Conservation (phyloP, 2,329 filamentous ascomycete species). For the Botrytis tulipae region DNA sequence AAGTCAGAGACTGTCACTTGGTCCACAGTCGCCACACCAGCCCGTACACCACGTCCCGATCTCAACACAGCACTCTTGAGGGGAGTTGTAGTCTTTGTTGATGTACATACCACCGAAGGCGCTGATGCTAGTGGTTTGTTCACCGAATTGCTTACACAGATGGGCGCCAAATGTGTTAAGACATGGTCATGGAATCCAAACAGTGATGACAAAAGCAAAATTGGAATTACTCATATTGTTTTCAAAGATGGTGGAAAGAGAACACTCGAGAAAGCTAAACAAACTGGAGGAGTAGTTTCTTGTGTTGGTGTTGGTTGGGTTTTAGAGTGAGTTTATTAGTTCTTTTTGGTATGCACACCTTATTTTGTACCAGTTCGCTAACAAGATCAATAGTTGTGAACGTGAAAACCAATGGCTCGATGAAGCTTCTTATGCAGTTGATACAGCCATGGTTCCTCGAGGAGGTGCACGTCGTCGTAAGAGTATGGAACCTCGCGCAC, state of each 20-base stretch:
- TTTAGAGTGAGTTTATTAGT: constrained; percentile 65
- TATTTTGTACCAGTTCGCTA: constrained; percentile 36
- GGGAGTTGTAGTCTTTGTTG: constrained; percentile 76
- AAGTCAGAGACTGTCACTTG: constrained; percentile 49
- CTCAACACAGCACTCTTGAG: constrained; percentile 55
- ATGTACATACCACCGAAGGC: constrained; percentile 80
- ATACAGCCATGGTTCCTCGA: constrained; percentile 64
- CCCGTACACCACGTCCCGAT: constrained; percentile 55
- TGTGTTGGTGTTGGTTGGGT: constrained; percentile 90
- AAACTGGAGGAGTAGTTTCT: constrained; percentile 70
- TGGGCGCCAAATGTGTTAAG: constrained; percentile 78
- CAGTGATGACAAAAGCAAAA: constrained; percentile 45
- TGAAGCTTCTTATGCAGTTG: constrained; percentile 66
- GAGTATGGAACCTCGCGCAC: constrained; percentile 74
- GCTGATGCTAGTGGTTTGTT: constrained; percentile 80
- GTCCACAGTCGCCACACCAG: constrained; percentile 56
- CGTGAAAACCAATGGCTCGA: constrained; percentile 74
- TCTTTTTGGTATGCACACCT: neutral
- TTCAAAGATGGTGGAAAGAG: constrained; percentile 83
- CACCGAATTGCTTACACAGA: constrained; percentile 71
- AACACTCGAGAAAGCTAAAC: constrained; percentile 77
- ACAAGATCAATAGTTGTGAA: constrained; percentile 58
- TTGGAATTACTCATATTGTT: constrained; percentile 83
- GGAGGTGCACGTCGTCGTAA: constrained; percentile 71
- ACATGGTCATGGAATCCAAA: constrained; percentile 67